Evolutionary conservation across 208 protist species (phyloP).

Genomic region (Leishmania tropica): DNA sequence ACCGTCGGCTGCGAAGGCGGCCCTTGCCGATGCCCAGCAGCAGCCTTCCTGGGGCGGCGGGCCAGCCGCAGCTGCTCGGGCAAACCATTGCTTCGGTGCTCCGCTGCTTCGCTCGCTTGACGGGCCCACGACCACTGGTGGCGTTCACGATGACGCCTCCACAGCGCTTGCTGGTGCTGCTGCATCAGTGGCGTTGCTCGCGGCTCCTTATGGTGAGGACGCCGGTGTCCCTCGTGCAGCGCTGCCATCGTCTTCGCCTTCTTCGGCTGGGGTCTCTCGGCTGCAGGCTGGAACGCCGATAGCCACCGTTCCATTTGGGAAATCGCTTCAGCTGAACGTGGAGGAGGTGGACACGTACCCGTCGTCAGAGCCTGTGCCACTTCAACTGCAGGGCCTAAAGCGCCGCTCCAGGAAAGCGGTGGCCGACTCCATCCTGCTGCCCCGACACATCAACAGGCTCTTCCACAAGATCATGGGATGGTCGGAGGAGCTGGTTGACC

Average conservation of each 20-base stretch:
- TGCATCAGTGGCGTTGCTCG: not conserved
- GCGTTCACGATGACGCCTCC: not conserved
- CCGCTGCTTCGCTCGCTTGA: not conserved
- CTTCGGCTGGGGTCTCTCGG: not conserved
- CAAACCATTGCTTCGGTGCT: not conserved
- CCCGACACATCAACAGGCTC: conserved; percentile 86
- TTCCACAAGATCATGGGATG: conserved; percentile 95
- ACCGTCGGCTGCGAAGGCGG: conserved; percentile 6
- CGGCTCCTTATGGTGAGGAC: conserved; percentile 22
- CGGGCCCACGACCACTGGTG: not conserved
- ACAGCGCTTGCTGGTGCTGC: not conserved
- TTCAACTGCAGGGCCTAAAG: conserved; percentile 75
- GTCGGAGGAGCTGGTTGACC: conserved; percentile 81
- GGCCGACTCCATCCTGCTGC: conserved; percentile 78
- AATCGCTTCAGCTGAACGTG: conserved; percentile 76
- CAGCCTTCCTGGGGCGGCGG: not conserved
- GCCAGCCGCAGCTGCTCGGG: not conserved
- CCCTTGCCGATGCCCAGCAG: conserved; percentile 7
- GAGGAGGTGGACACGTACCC: conserved; percentile 64
- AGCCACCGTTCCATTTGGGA: conserved; percentile 72
- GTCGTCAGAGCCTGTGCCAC: conserved; percentile 52
- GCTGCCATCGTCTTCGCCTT: conserved; percentile 7
- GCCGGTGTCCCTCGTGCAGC: conserved; percentile 18
- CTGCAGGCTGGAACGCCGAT: conserved; percentile 17
- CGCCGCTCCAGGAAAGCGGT: conserved; percentile 55